Percentiles rank a stretch among this genome's conserved stretches.
Conservation (phyloP, 192 early-diverging fungal species). For the Phlyctochytrium planicorne region DNA sequence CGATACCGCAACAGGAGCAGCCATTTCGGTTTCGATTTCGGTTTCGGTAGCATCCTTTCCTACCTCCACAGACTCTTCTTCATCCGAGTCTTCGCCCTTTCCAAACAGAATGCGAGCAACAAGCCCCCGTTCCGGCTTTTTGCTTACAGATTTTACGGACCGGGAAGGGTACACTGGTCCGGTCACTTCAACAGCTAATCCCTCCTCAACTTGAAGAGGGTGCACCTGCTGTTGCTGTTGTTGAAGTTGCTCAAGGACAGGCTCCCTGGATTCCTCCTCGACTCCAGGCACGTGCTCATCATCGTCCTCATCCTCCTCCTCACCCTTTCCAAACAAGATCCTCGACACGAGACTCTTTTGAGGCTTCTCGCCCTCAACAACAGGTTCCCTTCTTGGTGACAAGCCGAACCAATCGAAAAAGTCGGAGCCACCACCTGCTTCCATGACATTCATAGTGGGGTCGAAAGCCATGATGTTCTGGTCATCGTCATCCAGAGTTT, state of each 20-base stretch:
- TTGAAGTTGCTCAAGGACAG: neutral
- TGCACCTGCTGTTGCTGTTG: neutral
- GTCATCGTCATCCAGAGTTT: neutral
- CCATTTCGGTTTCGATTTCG: neutral
- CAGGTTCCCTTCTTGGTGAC: no score
- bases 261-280: no score
- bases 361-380: no score
- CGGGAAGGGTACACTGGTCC: neutral
- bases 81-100: neutral
- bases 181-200: neutral
- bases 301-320: neutral
- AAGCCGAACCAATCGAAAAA: neutral
- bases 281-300: neutral
- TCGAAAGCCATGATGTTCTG: neutral
- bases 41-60: neutral
- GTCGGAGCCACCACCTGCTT: neutral
- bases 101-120: neutral
- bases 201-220: neutral
- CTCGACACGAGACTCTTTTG: neutral
- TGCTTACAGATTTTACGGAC: neutral
- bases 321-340: conserved; percentile 5
- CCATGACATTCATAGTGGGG: neutral
- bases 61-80: neutral
- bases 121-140: neutral
- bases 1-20: neutral